phyloP scores from a whole-genome alignment of 2,329 filamentous ascomycete genomes.

The Apiospora phragmitis region DNA sequence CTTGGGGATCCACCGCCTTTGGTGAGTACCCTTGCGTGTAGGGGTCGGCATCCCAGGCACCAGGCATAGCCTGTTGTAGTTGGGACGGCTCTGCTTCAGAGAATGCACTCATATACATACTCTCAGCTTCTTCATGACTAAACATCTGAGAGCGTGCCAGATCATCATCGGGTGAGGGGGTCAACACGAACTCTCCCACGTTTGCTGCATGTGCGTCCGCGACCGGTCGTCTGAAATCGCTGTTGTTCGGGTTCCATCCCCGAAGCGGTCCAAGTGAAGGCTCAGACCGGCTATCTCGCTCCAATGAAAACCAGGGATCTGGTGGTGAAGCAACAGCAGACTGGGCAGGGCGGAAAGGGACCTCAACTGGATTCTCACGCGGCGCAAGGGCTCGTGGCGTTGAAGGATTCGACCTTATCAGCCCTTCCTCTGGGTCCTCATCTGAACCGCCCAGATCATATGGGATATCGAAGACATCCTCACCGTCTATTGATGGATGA shows the following conservation, averaged over 20 bases:
- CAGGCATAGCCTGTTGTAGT: slow-evolving; percentile 45
- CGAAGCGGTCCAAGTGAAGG: slow-evolving; percentile 31
- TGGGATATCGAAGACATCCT: slow-evolving; percentile 57
- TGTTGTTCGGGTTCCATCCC: background rate
- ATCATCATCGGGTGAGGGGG: slow-evolving; percentile 38
- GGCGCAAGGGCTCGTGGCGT: slow-evolving; percentile 51
- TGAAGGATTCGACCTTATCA: slow-evolving; percentile 35
- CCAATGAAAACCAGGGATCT: slow-evolving; percentile 33
- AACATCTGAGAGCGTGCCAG: slow-evolving; percentile 68
- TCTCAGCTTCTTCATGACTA: slow-evolving; percentile 78
- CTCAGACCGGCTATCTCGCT: slow-evolving; percentile 37
- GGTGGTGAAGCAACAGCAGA: slow-evolving; percentile 32
- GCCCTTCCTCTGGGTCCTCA: slow-evolving; percentile 36
- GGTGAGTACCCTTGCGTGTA: background rate
- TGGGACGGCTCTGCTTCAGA: slow-evolving; percentile 45
- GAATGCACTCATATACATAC: slow-evolving; percentile 81
- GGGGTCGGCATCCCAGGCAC: slow-evolving; percentile 49
- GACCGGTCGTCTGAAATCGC: background rate
- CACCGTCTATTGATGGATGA: slow-evolving; percentile 46
- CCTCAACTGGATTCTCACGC: slow-evolving; percentile 36
- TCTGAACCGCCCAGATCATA: slow-evolving; percentile 47
- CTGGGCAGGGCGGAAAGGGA: slow-evolving; percentile 26
- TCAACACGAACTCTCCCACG: background rate
- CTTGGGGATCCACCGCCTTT: background rate
- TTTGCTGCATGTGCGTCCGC: background rate